Conservation (phyloP, 2,329 filamentous ascomycete species). For the Calonectria pauciramosa region DNA sequence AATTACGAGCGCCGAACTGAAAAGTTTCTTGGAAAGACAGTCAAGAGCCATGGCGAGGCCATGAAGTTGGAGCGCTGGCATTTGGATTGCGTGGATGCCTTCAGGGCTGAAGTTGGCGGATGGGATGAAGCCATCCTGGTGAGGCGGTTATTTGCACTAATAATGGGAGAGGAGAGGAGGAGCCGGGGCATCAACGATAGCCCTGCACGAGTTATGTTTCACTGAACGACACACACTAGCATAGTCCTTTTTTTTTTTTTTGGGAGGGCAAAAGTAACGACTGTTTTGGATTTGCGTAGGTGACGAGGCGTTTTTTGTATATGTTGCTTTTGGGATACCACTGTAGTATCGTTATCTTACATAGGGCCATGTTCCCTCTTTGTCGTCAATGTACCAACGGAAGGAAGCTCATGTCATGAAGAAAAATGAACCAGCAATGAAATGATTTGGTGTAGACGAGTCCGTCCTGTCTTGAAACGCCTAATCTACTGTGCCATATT, state of each 20-base stretch:
- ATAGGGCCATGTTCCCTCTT: slow-evolving; percentile 22
- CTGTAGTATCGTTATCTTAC: slow-evolving; percentile 31
- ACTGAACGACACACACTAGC: slow-evolving; percentile 37
- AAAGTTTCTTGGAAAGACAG: slow-evolving; percentile 62
- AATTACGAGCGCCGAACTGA: slow-evolving; percentile 47
- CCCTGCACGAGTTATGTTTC: slow-evolving; percentile 48
- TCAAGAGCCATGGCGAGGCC: slow-evolving; percentile 60
- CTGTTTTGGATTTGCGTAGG: slow-evolving; percentile 35
- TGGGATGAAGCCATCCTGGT: slow-evolving; percentile 65
- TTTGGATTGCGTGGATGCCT: slow-evolving; percentile 69
- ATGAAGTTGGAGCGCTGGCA: slow-evolving; percentile 69
- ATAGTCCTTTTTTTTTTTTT: slow-evolving; percentile 18
- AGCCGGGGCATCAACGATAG: slow-evolving; percentile 29
- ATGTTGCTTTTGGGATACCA: slow-evolving; percentile 41
- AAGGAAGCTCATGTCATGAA: slow-evolving; percentile 3
- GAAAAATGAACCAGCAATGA: slow-evolving; percentile 29
- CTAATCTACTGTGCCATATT: slow-evolving; percentile 50
- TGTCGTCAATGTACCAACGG: background rate
- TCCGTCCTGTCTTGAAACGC: slow-evolving; percentile 46
- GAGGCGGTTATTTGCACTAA: slow-evolving; percentile 66
- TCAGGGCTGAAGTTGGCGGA: slow-evolving; percentile 60
- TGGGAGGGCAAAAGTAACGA: slow-evolving; percentile 16
- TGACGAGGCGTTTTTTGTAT: slow-evolving; percentile 36
- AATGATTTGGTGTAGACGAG: slow-evolving; percentile 40
- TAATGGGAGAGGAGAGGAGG: slow-evolving; percentile 63